Conservation (phyloP, 2,329 filamentous ascomycete genomes). For the Pseudogymnoascus sp. region DNA sequence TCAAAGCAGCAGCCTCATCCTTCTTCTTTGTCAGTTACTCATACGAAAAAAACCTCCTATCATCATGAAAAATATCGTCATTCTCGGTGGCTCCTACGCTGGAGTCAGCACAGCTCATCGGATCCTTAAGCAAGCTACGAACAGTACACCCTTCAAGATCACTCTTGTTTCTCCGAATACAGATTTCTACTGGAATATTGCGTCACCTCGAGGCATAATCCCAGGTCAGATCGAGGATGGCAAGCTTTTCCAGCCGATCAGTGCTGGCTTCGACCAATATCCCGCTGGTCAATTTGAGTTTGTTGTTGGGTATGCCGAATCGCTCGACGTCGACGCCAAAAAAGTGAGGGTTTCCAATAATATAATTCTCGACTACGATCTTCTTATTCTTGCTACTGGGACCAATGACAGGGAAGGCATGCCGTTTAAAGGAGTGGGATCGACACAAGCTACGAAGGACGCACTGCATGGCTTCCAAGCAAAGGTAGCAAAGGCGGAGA, state of each 20-base stretch:
- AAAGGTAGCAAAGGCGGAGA: slow-evolving; percentile 21
- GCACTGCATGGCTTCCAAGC: slow-evolving; percentile 22
- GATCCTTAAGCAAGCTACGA: slow-evolving; percentile 25
- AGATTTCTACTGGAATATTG: slow-evolving; percentile 44
- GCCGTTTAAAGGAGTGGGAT: slow-evolving; percentile 44
- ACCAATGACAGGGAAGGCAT: slow-evolving; percentile 35
- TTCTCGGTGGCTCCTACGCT: slow-evolving; percentile 28
- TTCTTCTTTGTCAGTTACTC: slow-evolving; percentile 10
- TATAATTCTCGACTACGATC: slow-evolving; percentile 38
- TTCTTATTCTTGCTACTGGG: slow-evolving; percentile 50
- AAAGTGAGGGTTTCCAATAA: slow-evolving; percentile 36
- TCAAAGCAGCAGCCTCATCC: slow-evolving; percentile 5
- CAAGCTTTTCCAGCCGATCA: slow-evolving; percentile 33
- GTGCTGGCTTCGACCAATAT: slow-evolving; percentile 43
- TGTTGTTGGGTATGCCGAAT: slow-evolving; percentile 41
- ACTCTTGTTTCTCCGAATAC: slow-evolving; percentile 46
- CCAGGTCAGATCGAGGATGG: slow-evolving; percentile 40
- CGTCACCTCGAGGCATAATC: slow-evolving; percentile 41
- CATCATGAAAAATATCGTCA: slow-evolving; percentile 26
- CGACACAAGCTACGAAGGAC: slow-evolving; percentile 29
- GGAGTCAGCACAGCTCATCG: slow-evolving; percentile 28
- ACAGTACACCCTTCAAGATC: slow-evolving; percentile 40
- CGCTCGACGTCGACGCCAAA: slow-evolving; percentile 36
- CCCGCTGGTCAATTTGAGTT: slow-evolving; percentile 43
- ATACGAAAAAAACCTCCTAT: slow-evolving; percentile 11